These are phyloP conservation scores for Chamaenerion angustifolium DNA, from an alignment of 345 rosid genomes.

Conservation along the genomic window DNA sequence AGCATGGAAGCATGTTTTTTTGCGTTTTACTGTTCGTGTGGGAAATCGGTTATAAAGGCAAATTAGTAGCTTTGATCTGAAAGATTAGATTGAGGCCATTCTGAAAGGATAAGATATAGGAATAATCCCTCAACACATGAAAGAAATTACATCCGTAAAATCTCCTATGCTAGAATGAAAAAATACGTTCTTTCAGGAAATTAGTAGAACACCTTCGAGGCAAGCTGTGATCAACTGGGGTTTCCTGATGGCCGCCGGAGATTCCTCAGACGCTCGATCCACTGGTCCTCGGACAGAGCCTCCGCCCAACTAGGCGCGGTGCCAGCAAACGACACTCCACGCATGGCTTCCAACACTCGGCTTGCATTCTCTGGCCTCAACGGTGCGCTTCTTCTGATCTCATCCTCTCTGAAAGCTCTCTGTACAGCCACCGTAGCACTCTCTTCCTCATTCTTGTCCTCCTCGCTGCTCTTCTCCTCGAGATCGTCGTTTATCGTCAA, in stretches of 20 bases:
- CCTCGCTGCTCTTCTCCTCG: slow-evolving; percentile 27
- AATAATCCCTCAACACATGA: no score
- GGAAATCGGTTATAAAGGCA: no score
- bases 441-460: slow-evolving; percentile 13
- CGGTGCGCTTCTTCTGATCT: slow-evolving; percentile 60
- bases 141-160: no score
- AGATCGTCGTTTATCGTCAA: slow-evolving; percentile 23
- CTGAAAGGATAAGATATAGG: no score
- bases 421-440: slow-evolving; percentile 24
- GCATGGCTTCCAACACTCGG: slow-evolving; percentile 79
- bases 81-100: no score
- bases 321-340: slow-evolving; percentile 57
- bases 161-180: no score
- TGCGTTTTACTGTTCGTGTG: no score
- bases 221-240: slow-evolving; percentile 5
- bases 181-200: neutral
- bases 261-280: slow-evolving; percentile 55
- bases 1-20: no score
- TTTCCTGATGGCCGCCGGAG: slow-evolving; percentile 23
- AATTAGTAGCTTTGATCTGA: no score
- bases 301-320: slow-evolving; percentile 67
- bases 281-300: slow-evolving; percentile 51
- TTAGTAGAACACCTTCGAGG: neutral
- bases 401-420: slow-evolving; percentile 64
- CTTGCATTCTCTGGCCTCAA: slow-evolving; percentile 40